phyloP scores from a whole-genome alignment of 1,284 basidiomycete genomes.

The Cystobasidiaceae sp. region DNA sequence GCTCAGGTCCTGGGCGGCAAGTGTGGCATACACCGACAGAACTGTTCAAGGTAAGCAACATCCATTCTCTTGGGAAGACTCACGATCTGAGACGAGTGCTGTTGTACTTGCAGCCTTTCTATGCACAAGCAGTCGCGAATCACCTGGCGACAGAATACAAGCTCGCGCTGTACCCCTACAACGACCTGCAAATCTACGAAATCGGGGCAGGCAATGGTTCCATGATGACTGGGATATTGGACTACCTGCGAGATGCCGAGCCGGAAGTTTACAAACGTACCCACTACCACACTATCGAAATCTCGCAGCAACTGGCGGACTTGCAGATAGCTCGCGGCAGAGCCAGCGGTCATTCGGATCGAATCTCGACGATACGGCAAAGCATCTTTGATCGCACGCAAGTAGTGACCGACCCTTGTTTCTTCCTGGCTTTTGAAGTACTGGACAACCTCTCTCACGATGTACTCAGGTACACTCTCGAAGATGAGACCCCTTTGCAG shows the following conservation, averaged over 20 bases:
- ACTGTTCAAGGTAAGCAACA: constrained; percentile 75
- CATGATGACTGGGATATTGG: constrained; percentile 78
- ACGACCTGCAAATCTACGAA: constrained; percentile 93
- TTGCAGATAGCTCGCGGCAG: constrained; percentile 55
- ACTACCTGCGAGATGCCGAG: constrained; percentile 69
- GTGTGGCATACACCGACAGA: constrained; percentile 99
- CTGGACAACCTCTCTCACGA: constrained; percentile 98
- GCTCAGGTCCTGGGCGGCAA: constrained; percentile 71
- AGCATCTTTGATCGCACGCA: constrained; percentile 84
- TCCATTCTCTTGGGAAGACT: constrained; percentile 16
- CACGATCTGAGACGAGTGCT: not conserved
- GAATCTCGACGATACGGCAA: constrained; percentile 67
- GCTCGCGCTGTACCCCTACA: constrained; percentile 88
- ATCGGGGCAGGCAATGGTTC: constrained; percentile 97
- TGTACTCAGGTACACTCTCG: constrained; percentile 79
- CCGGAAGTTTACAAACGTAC: constrained; percentile 90
- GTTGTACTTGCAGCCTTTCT: constrained; percentile 67
- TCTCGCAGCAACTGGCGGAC: constrained; percentile 69
- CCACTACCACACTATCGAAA: constrained; percentile 88
- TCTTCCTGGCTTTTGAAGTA: constrained; percentile 90
- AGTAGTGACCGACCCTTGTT: constrained; percentile 75
- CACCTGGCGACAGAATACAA: constrained; percentile 88
- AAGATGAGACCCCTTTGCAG: constrained; percentile 74
- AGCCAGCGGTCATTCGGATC: constrained; percentile 51
- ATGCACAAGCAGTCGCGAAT: constrained; percentile 80